Base-by-base conservation (phyloP, 495 filamentous ascomycete genomes). In the Podospora sp. region DNA sequence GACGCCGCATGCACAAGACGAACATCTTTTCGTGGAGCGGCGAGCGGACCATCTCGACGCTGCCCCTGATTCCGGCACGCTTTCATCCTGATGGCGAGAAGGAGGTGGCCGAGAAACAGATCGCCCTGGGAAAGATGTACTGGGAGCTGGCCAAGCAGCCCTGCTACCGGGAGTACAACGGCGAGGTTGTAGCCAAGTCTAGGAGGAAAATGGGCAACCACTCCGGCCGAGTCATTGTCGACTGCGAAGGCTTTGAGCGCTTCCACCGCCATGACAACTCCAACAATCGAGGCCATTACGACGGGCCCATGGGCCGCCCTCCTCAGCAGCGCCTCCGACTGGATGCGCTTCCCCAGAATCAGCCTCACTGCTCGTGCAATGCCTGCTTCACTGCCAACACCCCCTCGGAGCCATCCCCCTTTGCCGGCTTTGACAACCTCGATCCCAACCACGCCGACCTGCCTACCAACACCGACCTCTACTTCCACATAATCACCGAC, bases 131-230 rank as follows among this genome's bases (percentile, higher is more conserved):
- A 40, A 74, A 71, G 65, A 55, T 71, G 21, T 76, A 73, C 69
- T 81, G 79, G 79, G 73, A 79, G 51, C 73, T 81, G 5, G 66
- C 74, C 7, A 76, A 77, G 63, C 65, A 69, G 55, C 77, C 79
- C 1, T 73, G 62, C 11, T 79, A 80, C 58, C 79, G 71, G 67
- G 67, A 77, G 1, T 77, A 81, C 16, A 72, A 80, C 9, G 79
- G 79, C 8, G 59, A 63, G 22, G 59, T 79, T 33, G 69, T 70
- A 46, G 60, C 51, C 35, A 55, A 35, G 9, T 50, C 68, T 14
- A 51, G 55, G 2, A 50, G 35, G 40, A 40, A 22, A 0, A 36
- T 25, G 24, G 71, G 71, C 58, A 65, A 77, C 46, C 73, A 76
- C 63, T 71, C 70, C 26, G 79, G 79, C 1, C 77, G 79, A 18